Evolutionary conservation across 352 stramenopile genomes (phyloP), one percentile per base, ranked within the genome.

Genomic region (Globisporangium nunn): DNA sequence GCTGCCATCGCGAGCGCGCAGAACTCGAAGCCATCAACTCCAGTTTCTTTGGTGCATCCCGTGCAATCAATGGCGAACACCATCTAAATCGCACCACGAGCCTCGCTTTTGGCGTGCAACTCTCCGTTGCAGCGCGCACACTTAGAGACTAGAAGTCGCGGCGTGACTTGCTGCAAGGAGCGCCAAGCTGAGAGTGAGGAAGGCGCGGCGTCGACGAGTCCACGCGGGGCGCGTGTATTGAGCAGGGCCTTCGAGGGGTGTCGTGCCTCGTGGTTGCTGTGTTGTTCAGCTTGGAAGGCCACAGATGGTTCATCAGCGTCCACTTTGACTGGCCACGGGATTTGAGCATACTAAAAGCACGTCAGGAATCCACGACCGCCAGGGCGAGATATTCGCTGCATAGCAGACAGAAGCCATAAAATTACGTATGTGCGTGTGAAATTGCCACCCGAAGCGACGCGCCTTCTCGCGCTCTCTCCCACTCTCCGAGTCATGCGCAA

Each of bases 381-480:
- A 8, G 33, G 10, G 6, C 33, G 5, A 37, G 35, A 41, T 11
- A 41, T 41, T 41, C 35, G 10, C 35, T 7, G 14, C 14, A 14
- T 4, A 41, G 35, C 35, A 41, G 8, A 11, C 35, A 43, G 11
- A 12, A 43, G 15, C 3, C 37, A 4, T 17, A 3, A 43, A 43
- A 43, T 43, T 43, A 43, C 37, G 12, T 3, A 15, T 43, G 4
- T 43, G 11, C 15, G 11, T 12, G 14, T 5, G 43, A 47, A n/a
- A 47, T 47, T 17, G 14, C 40, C 4, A 46, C 5, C 40, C 12
- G 44, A 49, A 49, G 17, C 30, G 44, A 0, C 44, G 44, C 44
- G 44, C 10, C 44, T 49, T 49, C 28, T 49, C 44, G 44, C 23
- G 6, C 44, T 29, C 44, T 49, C 44, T 49, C 44, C 44, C 44